Percentiles rank a stretch among this genome's conserved stretches.
These are phyloP conservation scores for Wickerhamomyces hampshirensis DNA, from an alignment of 805 yeast species.

Conservation along the genomic window DNA sequence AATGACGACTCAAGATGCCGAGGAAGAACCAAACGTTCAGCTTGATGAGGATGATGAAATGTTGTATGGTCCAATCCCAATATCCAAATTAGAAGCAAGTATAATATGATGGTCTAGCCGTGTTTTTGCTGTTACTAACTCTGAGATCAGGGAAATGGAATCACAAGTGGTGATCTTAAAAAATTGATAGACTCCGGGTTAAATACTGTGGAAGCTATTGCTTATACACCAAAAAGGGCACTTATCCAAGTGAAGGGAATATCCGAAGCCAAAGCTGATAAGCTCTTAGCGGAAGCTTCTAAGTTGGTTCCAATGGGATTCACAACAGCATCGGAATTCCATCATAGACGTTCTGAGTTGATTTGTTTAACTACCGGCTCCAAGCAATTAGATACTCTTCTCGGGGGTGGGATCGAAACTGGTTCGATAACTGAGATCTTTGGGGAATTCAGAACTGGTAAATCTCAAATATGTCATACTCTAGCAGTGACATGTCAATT, in stretches of 20 bases:
- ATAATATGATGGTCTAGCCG: neutral
- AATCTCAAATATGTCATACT: slow-evolving; percentile 95
- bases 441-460: slow-evolving; percentile 98
- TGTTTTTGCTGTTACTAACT: slow-evolving; percentile 3
- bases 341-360: slow-evolving; percentile 81
- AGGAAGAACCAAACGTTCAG: slow-evolving; percentile 11
- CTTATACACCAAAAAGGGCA: slow-evolving; percentile 85
- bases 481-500: slow-evolving; percentile 94
- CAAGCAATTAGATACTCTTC: slow-evolving; percentile 81
- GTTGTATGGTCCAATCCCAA: slow-evolving; percentile 52
- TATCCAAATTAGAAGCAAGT: slow-evolving; percentile 41
- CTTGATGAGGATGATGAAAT: slow-evolving; percentile 47
- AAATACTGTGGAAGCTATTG: slow-evolving; percentile 88
- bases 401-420: slow-evolving; percentile 97
- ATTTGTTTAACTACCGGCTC: slow-evolving; percentile 95
- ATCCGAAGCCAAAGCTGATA: slow-evolving; percentile 92
- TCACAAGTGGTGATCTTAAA: slow-evolving; percentile 68
- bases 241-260: slow-evolving; percentile 82
- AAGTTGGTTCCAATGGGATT: slow-evolving; percentile 92
- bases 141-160: slow-evolving; percentile 65
- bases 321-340: slow-evolving; percentile 94
- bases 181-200: slow-evolving; percentile 80
- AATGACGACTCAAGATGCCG: slow-evolving; percentile 13
- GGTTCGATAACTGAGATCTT: slow-evolving; percentile 95
- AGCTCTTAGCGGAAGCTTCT: slow-evolving; percentile 75